Conservation (phyloP, 2,329 filamentous ascomycete species). For the Penicillium italicum region DNA sequence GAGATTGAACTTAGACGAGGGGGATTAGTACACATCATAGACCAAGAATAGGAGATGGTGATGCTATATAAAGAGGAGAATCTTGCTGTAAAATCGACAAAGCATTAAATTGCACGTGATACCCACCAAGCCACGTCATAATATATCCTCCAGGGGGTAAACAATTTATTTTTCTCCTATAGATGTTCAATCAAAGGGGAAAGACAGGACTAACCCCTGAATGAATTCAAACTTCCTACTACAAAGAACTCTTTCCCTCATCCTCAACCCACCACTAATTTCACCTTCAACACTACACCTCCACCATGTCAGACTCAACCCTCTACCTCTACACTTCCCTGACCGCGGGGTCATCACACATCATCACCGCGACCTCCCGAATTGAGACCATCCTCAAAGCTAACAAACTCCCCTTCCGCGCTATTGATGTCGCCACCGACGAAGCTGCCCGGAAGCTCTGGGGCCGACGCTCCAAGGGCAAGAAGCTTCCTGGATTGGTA, state of each 20-base stretch:
- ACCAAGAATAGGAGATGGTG: not conserved
- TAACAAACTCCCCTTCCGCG: constrained; percentile 90
- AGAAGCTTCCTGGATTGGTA: constrained; percentile 84
- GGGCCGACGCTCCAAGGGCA: constrained; percentile 77
- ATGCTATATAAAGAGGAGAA: not conserved
- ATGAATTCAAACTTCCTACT: not conserved
- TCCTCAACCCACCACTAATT: not conserved
- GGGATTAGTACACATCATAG: not conserved
- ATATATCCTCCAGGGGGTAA: not conserved
- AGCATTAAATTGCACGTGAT: not conserved
- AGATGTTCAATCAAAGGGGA: not conserved
- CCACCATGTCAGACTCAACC: constrained; percentile 50
- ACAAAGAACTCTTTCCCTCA: not conserved
- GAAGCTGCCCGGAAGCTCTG: constrained; percentile 84
- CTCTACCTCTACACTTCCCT: constrained; percentile 96
- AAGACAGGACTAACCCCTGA: not conserved
- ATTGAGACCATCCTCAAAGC: constrained; percentile 94
- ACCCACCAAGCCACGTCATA: constrained; percentile 1
- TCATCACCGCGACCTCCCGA: constrained; percentile 91
- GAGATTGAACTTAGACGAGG: not conserved
- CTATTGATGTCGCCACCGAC: constrained; percentile 85
- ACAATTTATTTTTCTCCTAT: not conserved
- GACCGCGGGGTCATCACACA: constrained; percentile 91
- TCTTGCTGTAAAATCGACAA: not conserved
- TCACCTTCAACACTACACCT: not conserved